These are phyloP conservation scores for Besnoitia besnoiti DNA, from an alignment of 169 alveolate species.

Conservation along the genomic window DNA sequence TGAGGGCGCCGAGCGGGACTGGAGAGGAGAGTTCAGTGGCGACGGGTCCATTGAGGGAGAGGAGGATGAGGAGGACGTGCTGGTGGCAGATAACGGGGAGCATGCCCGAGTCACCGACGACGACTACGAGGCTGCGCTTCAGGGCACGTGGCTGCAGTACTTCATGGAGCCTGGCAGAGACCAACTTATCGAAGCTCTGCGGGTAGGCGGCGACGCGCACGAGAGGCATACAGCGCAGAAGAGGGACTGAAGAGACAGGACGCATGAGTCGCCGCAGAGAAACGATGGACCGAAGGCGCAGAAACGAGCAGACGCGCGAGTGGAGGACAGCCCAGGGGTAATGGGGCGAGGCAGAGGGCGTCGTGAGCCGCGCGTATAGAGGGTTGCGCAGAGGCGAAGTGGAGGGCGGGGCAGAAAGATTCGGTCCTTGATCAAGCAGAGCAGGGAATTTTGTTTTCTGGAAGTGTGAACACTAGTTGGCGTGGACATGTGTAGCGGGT, in stretches of 20 bases:
- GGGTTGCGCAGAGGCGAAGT: not conserved
- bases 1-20: not conserved
- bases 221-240: no score
- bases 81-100: not conserved
- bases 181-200: not conserved
- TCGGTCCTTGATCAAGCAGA: no score
- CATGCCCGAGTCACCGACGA: not conserved
- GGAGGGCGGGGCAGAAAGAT: not conserved
- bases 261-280: not conserved
- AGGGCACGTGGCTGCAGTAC: conserved; percentile 22
- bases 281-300: not conserved
- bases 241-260: no score
- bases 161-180: conserved; percentile 18
- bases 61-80: not conserved
- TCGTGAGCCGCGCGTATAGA: not conserved
- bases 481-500: no score
- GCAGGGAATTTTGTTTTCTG: no score
- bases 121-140: conserved; percentile 32
- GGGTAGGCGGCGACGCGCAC: no score
- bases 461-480: no score
- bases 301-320: not conserved
- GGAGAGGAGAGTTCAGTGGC: not conserved
- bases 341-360: not conserved
- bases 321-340: not conserved
- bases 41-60: no score